These are phyloP conservation scores for Danielozyma ontarioensis DNA, from an alignment of 805 yeast genomes.

Conservation along the genomic window DNA sequence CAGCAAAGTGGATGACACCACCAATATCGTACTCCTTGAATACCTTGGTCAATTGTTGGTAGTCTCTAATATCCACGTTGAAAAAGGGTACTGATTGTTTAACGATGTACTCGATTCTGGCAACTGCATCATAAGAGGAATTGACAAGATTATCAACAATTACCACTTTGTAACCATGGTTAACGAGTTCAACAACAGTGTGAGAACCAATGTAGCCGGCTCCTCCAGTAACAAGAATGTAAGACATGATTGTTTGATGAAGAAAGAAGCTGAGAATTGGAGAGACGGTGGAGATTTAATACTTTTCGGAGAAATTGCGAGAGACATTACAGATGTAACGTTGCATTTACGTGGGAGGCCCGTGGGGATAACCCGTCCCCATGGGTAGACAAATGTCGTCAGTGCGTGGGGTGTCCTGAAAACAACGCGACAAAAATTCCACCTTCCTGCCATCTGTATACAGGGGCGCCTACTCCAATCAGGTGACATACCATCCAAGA, in stretches of 20 bases:
- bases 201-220: conserved; percentile 87
- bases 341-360: no score
- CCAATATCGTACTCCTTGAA: conserved; percentile 45
- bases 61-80: conserved; percentile 52
- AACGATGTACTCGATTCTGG: conserved; percentile 54
- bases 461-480: no score
- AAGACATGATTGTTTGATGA: no score
- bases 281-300: neutral
- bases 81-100: conserved; percentile 47
- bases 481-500: no score
- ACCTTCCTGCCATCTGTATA: no score
- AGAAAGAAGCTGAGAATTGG: neutral
- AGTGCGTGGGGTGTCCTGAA: no score
- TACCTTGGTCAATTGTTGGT: conserved; percentile 41
- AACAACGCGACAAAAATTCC: no score
- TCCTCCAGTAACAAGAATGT: conserved; percentile 75
- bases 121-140: conserved; percentile 61
- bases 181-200: conserved; percentile 59
- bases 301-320: neutral
- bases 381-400: no score
- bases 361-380: no score
- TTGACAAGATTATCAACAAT: conserved; percentile 66
- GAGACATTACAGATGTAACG: neutral
- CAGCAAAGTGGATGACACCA: conserved; percentile 76
- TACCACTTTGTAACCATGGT: conserved; percentile 63